Conservation (phyloP, 305 asterid genomes). For the Solanum hybrid region DNA sequence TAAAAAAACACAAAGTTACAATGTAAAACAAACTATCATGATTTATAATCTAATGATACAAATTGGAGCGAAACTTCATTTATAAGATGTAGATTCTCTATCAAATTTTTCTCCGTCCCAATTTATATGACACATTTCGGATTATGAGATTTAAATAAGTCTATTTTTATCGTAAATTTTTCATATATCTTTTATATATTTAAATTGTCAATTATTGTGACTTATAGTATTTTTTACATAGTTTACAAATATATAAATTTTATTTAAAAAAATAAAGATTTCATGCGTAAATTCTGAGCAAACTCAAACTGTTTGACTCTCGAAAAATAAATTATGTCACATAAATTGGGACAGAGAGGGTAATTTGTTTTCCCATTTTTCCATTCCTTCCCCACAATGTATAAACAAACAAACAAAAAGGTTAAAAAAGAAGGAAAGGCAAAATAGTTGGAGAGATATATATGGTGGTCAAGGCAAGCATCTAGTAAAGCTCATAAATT, state of each 20-base stretch:
- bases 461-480: conserved; percentile 33
- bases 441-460: conserved; percentile 11
- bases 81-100: background rate
- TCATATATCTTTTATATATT: too few species aligned
- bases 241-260: too few species aligned
- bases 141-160: too few species aligned
- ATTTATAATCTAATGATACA: background rate
- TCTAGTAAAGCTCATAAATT: conserved; percentile 9
- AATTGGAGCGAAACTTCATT: background rate
- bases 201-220: background rate
- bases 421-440: background rate
- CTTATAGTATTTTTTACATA: background rate
- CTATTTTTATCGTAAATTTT: too few species aligned
- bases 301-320: background rate
- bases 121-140: too few species aligned
- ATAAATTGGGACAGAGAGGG: too few species aligned
- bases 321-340: background rate
- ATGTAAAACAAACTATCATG: background rate
- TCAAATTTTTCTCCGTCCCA: background rate
- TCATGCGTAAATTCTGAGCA: rapidly evolving
- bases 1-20: background rate
- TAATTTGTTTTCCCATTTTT: background rate
- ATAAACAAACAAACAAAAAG: background rate
- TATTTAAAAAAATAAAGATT: too few species aligned
- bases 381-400: background rate